A percentile compares a stretch with the other conserved stretches of the same genome.
Conservation (phyloP, 768 basidiomycete species). For the Pulveroboletus sp. region DNA sequence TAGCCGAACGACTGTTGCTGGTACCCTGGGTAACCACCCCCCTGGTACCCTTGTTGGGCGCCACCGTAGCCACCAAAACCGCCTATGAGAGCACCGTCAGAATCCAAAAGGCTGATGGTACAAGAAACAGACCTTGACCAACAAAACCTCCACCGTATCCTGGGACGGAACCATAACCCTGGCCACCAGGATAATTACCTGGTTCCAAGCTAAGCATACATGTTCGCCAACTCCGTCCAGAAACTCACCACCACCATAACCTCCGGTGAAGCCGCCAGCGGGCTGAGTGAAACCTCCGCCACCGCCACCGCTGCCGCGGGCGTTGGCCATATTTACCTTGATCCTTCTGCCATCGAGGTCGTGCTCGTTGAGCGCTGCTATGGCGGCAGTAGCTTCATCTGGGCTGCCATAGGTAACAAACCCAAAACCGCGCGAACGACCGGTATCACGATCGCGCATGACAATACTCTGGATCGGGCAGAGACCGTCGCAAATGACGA, state of each 20-base stretch:
- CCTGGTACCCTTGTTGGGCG: conserved; percentile 17
- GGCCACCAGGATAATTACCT: conserved; percentile 29
- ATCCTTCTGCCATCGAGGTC: conserved; percentile 92
- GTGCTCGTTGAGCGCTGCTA: conserved; percentile 74
- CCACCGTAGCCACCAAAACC: conserved; percentile 11
- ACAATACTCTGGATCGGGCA: conserved; percentile 72
- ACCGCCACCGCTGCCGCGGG: conserved; percentile 56
- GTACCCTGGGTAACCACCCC: conserved; percentile 24
- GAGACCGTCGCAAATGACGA: conserved; percentile 29
- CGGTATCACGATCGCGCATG: conserved; percentile 98
- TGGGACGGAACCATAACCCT: conserved; percentile 13
- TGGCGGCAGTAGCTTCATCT: conserved; percentile 75
- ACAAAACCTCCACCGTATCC: conserved; percentile 25
- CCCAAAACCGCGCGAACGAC: conserved; percentile 94
- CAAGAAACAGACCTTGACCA: conserved; percentile 8
- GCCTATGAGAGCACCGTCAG: conserved; percentile 4
- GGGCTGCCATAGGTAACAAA: conserved; percentile 74
- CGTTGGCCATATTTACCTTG: conserved; percentile 82
- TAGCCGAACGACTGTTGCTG: conserved; percentile 31
- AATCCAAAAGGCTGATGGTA: background rate
- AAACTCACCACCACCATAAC: conserved; percentile 23
- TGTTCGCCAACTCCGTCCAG: background rate
- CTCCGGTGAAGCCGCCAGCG: conserved; percentile 31
- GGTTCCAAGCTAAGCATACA: conserved; percentile 14
- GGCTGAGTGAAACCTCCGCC: conserved; percentile 26